These are phyloP conservation scores for Neoscytalidium dimidiatum DNA, from an alignment of 2,329 filamentous ascomycete species.

Conservation along the genomic window DNA sequence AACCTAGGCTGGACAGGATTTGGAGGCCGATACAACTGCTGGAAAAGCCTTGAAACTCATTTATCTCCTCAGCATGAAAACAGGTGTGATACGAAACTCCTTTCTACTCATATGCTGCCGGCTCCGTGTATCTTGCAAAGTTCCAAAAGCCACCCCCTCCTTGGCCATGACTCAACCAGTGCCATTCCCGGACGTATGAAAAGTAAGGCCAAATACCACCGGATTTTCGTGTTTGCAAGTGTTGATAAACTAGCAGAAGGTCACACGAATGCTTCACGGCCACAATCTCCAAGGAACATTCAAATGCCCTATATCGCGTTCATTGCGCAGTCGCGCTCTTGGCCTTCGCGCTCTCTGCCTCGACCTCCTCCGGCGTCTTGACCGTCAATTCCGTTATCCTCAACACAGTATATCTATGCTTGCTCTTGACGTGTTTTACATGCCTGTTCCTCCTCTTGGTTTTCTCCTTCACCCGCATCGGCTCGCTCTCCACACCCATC, in stretches of 20 bases:
- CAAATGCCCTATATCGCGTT: background rate
- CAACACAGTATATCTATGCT: constrained; percentile 86
- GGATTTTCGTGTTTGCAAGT: too few relatives aligned
- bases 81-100: background rate
- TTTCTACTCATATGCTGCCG: background rate
- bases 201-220: too few relatives aligned
- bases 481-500: constrained; percentile 76
- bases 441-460: constrained; percentile 67
- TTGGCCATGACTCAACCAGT: background rate
- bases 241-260: too few relatives aligned
- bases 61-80: too few relatives aligned
- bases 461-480: constrained; percentile 56
- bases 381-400: constrained; percentile 80
- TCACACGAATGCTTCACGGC: too few relatives aligned
- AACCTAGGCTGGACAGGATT: too few relatives aligned
- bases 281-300: too few relatives aligned
- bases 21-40: too few relatives aligned
- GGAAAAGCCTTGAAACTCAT: too few relatives aligned
- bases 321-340: constrained; percentile 21
- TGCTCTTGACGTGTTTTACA: constrained; percentile 77
- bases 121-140: background rate
- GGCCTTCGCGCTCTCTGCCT: constrained; percentile 35
- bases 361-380: constrained; percentile 56
- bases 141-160: background rate
- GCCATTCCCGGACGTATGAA: background rate